Base-by-base conservation (phyloP, 2,329 filamentous ascomycete species). In the Arthrobotrys iridis region DNA sequence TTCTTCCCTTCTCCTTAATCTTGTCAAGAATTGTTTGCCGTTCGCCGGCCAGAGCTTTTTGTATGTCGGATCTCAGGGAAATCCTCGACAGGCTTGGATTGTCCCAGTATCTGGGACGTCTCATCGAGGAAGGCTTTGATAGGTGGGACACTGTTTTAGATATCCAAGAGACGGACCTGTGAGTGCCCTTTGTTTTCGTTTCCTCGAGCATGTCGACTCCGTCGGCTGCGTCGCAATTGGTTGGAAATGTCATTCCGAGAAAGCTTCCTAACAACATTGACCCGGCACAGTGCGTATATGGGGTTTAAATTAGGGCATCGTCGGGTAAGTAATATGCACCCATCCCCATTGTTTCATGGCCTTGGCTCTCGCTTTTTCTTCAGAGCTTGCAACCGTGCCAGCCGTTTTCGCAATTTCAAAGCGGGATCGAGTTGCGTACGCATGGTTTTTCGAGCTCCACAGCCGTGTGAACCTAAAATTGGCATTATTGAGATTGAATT, bases 161-260 rank as follows among this genome's bases (percentile, higher is more conserved):
- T 80, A 93, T 95, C 63, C 93, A 91, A 75, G 92, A 94, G 82
- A 91, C 90, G 22, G 92, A 95, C 80, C 85, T 95, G 90, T 93
- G 82, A 81, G 89, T 83, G 20, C 10, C 18, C 28, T 40, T 41
- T 41, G 48, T 50, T 46, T 50, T 59, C 40, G 20, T 13, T 43
- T 73, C 48, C 18, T 37, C 30, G n/a, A n/a, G n/a, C n/a, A 45
- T 37, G 15, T 48, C 50, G 48, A 52, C 24, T 58, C 2, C 15
- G 30, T 26, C 40, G 41, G 67, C 52, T 37, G 50, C 11, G 8
- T 55, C 50, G 50, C 18, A 55, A 55, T 55, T 55, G 50, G 50
- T 7, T 55, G 50, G 50, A 55, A 55, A 37, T 37, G 20, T 24
- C 24, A 33, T 57, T 52, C 55, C 50, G 37, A 50, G 35, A 40